These are phyloP conservation scores for Penicillium sp. DNA, from an alignment of 2,329 filamentous ascomycete genomes.

Conservation along the genomic window DNA sequence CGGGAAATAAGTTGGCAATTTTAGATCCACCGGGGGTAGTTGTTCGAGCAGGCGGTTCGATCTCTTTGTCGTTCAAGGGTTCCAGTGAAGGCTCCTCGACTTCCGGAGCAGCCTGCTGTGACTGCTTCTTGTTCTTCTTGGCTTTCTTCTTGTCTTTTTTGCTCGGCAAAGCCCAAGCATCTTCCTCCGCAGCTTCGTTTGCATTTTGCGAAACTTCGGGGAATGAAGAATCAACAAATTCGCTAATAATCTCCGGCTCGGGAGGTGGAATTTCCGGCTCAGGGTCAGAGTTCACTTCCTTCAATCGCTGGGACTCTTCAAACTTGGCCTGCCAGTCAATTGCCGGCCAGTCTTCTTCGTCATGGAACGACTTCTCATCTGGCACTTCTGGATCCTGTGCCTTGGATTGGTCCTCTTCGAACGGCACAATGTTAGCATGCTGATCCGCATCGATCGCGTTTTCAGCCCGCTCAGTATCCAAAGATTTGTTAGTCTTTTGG, in stretches of 20 bases:
- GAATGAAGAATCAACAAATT: conserved; percentile 30
- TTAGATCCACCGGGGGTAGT: conserved; percentile 28
- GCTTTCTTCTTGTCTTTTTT: conserved; percentile 29
- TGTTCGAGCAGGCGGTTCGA: conserved; percentile 21
- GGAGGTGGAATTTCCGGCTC: conserved; percentile 20
- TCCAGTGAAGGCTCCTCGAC: conserved; percentile 8
- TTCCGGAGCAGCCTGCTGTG: conserved; percentile 17
- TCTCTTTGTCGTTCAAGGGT: conserved; percentile 20
- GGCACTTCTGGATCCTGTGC: conserved; percentile 1
- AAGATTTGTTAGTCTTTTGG: conserved; percentile 18
- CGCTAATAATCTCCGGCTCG: conserved; percentile 25
- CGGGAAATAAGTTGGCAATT: conserved; percentile 38
- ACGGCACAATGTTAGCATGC: conserved; percentile 1
- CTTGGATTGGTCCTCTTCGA: conserved; percentile 8
- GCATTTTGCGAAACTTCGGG: conserved; percentile 25
- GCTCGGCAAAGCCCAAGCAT: conserved; percentile 20
- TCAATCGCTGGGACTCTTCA: conserved; percentile 24
- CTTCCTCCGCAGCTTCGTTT: conserved; percentile 12
- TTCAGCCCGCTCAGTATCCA: conserved; percentile 5
- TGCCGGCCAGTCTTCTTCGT: conserved; percentile 38
- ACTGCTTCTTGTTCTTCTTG: conserved; percentile 35
- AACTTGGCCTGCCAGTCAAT: conserved; percentile 39
- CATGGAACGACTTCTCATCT: conserved; percentile 13
- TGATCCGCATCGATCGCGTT: background rate
- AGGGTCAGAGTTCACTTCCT: conserved; percentile 25